phyloP scores from a whole-genome alignment of 441 rosid genomes.

The Gossypium davidsonii region DNA sequence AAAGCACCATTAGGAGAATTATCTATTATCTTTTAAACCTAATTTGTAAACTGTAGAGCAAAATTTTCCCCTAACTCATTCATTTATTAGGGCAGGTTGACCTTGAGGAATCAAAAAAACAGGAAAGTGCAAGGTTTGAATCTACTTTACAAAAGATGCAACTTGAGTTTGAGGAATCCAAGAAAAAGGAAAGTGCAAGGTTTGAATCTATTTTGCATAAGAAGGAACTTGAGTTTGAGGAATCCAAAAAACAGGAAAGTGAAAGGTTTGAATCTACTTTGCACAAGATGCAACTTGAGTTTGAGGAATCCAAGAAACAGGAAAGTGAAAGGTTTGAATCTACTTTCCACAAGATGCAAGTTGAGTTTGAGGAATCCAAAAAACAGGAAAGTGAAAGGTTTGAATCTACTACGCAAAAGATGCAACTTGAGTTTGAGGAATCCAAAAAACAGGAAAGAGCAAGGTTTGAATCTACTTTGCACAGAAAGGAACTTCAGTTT shows the following conservation, averaged over 20 bases:
- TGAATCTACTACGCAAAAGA: conserved; percentile 60
- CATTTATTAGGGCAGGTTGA: conserved; percentile 41
- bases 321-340: neutral
- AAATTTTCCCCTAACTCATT: conserved; percentile 12
- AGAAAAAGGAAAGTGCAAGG: conserved; percentile 61
- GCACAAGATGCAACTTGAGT: conserved; percentile 37
- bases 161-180: conserved; percentile 57
- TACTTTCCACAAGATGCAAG: conserved; percentile 26
- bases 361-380: conserved; percentile 64
- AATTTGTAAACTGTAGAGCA: neutral
- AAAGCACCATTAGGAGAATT: neutral
- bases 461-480: neutral
- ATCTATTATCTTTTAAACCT: neutral
- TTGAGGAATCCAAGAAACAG: conserved; percentile 55
- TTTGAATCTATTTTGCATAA: conserved; percentile 67
- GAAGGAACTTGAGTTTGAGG: conserved; percentile 35
- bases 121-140: neutral
- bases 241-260: neutral
- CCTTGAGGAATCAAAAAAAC: conserved; percentile 19
- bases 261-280: neutral
- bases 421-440: conserved; percentile 36
- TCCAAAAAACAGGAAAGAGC: neutral
- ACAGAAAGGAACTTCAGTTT: neutral
- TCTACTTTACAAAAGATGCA: neutral
- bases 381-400: conserved; percentile 62